Conservation (phyloP, 306 rosid genomes). For the Lotus japonicus region DNA sequence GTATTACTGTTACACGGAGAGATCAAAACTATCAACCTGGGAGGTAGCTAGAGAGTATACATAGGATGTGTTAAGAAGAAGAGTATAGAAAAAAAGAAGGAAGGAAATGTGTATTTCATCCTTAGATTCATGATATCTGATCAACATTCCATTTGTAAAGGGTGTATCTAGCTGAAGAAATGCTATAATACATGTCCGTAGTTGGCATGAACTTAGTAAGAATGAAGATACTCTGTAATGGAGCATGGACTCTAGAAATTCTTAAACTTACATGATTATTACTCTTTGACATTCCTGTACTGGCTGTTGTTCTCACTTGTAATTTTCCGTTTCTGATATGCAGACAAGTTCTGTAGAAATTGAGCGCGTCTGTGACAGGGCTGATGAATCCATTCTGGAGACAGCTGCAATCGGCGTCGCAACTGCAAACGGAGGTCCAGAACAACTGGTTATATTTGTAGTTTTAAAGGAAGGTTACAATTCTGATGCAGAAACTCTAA, state of each 20-base stretch:
- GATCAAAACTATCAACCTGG: background rate
- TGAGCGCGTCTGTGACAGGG: constrained; percentile 61
- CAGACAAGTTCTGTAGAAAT: constrained; percentile 76
- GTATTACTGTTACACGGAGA: constrained; percentile 24
- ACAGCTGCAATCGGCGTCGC: constrained; percentile 65
- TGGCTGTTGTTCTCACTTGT: background rate
- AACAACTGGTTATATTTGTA: constrained; percentile 55
- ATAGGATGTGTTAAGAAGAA: background rate
- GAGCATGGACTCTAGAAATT: background rate
- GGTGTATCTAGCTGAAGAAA: background rate
- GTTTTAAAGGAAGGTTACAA: constrained; percentile 49
- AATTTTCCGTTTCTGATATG: constrained; percentile 17
- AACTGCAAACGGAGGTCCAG: constrained; percentile 62
- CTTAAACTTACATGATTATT: background rate
- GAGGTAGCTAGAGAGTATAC: background rate
- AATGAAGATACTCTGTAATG: background rate
- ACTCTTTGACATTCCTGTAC: background rate
- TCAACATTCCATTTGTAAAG: background rate
- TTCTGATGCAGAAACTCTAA: constrained; percentile 42
- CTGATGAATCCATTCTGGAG: constrained; percentile 63
- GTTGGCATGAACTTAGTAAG: background rate
- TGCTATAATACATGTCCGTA: background rate
- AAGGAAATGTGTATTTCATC: background rate
- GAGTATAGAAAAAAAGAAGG: background rate
- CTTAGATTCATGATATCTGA: background rate